These are phyloP conservation scores for Vaucheria bursata DNA, from an alignment of 352 stramenopile genomes.

Conservation along the genomic window DNA sequence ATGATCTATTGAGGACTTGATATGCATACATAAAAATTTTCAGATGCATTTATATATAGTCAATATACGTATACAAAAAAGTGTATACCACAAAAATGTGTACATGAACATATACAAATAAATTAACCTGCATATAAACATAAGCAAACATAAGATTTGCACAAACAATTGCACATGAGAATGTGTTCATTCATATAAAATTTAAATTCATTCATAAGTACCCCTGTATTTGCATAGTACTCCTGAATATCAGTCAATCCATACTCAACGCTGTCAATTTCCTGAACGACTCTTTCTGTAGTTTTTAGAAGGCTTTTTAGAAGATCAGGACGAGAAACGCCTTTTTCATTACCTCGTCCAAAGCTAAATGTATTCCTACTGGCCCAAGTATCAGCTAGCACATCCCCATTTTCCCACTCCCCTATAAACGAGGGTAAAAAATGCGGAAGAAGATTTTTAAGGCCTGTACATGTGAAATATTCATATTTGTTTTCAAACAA, in stretches of 20 bases:
- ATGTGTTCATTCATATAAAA: too few relatives aligned
- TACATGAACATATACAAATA: too few relatives aligned
- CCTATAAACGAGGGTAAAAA: background rate
- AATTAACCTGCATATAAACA: too few relatives aligned
- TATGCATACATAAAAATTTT: too few relatives aligned
- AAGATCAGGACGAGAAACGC: constrained; percentile 52
- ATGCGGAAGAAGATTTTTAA: too few relatives aligned
- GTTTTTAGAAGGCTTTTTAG: constrained; percentile 57
- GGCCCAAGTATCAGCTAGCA: constrained; percentile 54
- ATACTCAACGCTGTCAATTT: constrained; percentile 64
- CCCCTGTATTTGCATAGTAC: constrained; percentile 55
- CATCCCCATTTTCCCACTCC: constrained; percentile 48
- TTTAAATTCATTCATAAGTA: too few relatives aligned
- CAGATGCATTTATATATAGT: background rate
- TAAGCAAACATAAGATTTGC: too few relatives aligned
- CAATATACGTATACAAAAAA: too few relatives aligned
- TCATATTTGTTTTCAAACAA: too few relatives aligned
- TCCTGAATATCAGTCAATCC: constrained; percentile 63
- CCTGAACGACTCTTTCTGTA: constrained; percentile 60
- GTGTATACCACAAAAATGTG: too few relatives aligned
- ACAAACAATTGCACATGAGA: too few relatives aligned
- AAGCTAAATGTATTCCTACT: constrained; percentile 55
- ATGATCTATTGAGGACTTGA: too few relatives aligned
- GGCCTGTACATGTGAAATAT: background rate
- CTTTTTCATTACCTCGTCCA: constrained; percentile 48